These are phyloP conservation scores for Arachnomyces sp. DNA, from an alignment of 2,329 filamentous ascomycete genomes.

Conservation along the genomic window DNA sequence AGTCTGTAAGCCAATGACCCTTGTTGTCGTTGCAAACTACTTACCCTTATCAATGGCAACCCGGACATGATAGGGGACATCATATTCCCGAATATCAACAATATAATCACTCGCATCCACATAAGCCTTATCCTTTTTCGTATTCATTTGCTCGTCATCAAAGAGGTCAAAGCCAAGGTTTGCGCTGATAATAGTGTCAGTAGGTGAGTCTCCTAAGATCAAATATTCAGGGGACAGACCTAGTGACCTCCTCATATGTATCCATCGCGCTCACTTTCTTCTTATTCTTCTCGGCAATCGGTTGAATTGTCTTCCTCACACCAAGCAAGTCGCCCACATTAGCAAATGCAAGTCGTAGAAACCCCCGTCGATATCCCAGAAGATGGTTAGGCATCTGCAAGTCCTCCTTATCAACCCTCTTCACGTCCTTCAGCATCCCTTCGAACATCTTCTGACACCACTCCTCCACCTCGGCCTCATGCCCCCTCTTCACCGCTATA, in stretches of 20 bases:
- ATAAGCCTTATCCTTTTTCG: constrained; percentile 69
- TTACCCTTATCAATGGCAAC: constrained; percentile 89
- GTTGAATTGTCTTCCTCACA: constrained; percentile 76
- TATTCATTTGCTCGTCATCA: constrained; percentile 78
- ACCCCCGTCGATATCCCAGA: constrained; percentile 79
- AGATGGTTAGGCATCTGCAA: constrained; percentile 92
- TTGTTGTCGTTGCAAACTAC: constrained; percentile 12
- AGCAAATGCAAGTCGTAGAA: constrained; percentile 75
- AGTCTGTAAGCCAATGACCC: constrained; percentile 18
- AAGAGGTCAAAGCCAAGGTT: constrained; percentile 89
- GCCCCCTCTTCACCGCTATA: constrained; percentile 77
- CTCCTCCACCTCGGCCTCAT: constrained; percentile 90
- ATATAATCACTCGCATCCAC: constrained; percentile 93
- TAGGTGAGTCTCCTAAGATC: not conserved
- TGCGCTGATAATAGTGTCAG: constrained; percentile 43
- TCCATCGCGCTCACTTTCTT: constrained; percentile 96
- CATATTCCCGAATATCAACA: constrained; percentile 97
- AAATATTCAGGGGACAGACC: constrained; percentile 39
- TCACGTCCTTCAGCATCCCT: constrained; percentile 70
- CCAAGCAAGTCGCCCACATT: constrained; percentile 81
- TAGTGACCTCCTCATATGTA: constrained; percentile 92
- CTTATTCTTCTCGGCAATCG: constrained; percentile 91
- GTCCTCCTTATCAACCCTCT: constrained; percentile 82
- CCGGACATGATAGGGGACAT: constrained; percentile 97
- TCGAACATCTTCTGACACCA: constrained; percentile 75